phyloP scores from a whole-genome alignment of 2,329 filamentous ascomycete species.

The Trichoderma polysporum region DNA sequence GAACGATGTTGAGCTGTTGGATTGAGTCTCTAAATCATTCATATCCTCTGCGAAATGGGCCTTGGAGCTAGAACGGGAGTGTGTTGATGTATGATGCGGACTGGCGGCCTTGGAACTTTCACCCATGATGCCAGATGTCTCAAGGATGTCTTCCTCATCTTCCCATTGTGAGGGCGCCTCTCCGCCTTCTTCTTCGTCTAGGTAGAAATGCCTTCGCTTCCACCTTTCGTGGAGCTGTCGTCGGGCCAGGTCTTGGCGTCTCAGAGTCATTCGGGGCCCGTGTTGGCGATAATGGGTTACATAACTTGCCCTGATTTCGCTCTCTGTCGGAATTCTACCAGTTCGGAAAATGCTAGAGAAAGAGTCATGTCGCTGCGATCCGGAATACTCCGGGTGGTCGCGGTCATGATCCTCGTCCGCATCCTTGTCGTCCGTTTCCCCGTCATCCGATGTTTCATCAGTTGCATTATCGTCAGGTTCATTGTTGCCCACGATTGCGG shows the following conservation, averaged over 20 bases:
- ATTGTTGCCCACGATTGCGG: conserved; percentile 38
- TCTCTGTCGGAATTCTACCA: conserved; percentile 38
- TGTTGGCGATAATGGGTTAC: conserved; percentile 38
- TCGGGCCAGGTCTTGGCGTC: conserved; percentile 46
- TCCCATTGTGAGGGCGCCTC: conserved; percentile 63
- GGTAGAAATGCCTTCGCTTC: conserved; percentile 75
- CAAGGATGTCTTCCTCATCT: conserved; percentile 57
- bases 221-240: conserved; percentile 67
- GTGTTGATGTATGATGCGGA: conserved; percentile 29
- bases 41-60: conserved; percentile 73
- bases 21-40: conserved; percentile 67
- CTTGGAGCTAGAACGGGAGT: conserved; percentile 72
- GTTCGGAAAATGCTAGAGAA: conserved; percentile 19
- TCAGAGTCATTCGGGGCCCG: conserved; percentile 40
- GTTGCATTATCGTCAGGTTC: conserved; percentile 29
- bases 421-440: conserved; percentile 28
- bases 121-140: conserved; percentile 31
- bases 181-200: conserved; percentile 80
- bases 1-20: conserved; percentile 72
- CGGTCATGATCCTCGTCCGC: conserved; percentile 24
- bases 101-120: conserved; percentile 48
- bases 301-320: conserved; percentile 41
- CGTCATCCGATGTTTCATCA: conserved; percentile 26
- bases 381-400: conserved; percentile 22
- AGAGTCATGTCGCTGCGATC: neutral